Base-by-base conservation (phyloP, 2,329 filamentous ascomycete species). In the Cladosporium sp. region DNA sequence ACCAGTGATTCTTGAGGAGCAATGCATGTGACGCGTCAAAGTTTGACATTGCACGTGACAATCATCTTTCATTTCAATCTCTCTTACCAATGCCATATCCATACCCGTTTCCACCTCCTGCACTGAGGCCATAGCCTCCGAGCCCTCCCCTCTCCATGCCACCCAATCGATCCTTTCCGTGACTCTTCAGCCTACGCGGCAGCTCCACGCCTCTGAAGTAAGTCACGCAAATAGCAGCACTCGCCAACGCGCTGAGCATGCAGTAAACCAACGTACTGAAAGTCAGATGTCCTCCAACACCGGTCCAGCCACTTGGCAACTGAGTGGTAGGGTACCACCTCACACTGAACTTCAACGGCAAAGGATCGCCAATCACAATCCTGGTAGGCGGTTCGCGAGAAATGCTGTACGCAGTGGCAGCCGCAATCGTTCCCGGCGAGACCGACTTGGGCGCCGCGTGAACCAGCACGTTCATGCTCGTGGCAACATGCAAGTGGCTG, bases 401-500 rank as follows among this genome's bases (percentile, higher is more conserved):
- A 2, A 93, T 90, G 69, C 88, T 91, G 79, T 99, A 98, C 6
- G 93, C 94, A 3, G 92, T 89, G 26, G 89, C 93, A 18, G 92
- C 93, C 74, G 97, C 92, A 50, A 97, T 86, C 21, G 93, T 92
- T 33, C 93, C 93, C 23, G 87, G 80, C n/a, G 77, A 66, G 50
- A 80, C 65, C 67, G 73, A 68, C 68, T 77, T 77, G 31, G 89
- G 78, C 85, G 88, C 80, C 83, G 89, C 70, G 80, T 88, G 95
- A 71, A 97, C 84, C 64, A 98, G 83, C 67, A 98, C 88, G 76
- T 98, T 98, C 77, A 98, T 85, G 74, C 92, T 88, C 6, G 93
- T 94, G 74, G 90, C 91, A 71, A 99, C 87, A 80, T 98, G 95
- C 72, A 99, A 83, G 78, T 97, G 95, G 77, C 89, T 92, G 60